Percentiles rank a stretch among this genome's conserved stretches.
Evolutionary conservation across 306 rosid species (phyloP).

Genomic region (Delonix regia): DNA sequence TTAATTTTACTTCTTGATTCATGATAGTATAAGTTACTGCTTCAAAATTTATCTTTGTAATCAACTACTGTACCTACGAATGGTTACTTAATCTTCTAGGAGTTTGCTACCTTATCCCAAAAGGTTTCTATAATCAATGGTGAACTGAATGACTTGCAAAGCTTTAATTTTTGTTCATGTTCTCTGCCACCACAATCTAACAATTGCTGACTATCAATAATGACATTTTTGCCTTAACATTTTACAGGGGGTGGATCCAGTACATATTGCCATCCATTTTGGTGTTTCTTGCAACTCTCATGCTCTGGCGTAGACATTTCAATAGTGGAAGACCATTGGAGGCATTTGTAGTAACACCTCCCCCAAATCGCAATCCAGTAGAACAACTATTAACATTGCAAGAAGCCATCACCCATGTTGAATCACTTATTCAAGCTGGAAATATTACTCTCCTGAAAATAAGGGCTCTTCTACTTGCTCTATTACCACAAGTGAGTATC

Average conservation of each 20-base stretch:
- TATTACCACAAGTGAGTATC: conserved; percentile 76
- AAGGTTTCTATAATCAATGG: conserved; percentile 15
- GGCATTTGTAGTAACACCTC: conserved; percentile 66
- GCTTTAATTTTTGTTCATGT: conserved; percentile 20
- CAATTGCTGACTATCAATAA: conserved; percentile 26
- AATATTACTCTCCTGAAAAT: conserved; percentile 83
- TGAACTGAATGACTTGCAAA: conserved; percentile 7
- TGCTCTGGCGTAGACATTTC: conserved; percentile 76
- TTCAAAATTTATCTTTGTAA: neutral
- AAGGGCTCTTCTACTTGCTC: conserved; percentile 86
- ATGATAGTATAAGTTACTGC: neutral
- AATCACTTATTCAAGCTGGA: conserved; percentile 75
- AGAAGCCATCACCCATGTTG: conserved; percentile 80
- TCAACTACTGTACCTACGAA: neutral
- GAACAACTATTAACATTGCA: conserved; percentile 88
- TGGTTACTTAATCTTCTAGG: neutral
- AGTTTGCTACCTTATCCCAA: neutral
- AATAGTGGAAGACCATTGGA: conserved; percentile 61
- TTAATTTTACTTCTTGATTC: neutral
- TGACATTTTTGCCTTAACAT: conserved; percentile 31
- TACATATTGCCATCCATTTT: conserved; percentile 66
- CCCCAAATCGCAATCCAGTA: conserved; percentile 78
- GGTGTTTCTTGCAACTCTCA: conserved; percentile 56
- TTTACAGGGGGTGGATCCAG: conserved; percentile 88
- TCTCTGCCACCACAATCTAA: conserved; percentile 31